phyloP scores from a whole-genome alignment of 2,329 filamentous ascomycete species.

The Pseudogymnoascus sp. region DNA sequence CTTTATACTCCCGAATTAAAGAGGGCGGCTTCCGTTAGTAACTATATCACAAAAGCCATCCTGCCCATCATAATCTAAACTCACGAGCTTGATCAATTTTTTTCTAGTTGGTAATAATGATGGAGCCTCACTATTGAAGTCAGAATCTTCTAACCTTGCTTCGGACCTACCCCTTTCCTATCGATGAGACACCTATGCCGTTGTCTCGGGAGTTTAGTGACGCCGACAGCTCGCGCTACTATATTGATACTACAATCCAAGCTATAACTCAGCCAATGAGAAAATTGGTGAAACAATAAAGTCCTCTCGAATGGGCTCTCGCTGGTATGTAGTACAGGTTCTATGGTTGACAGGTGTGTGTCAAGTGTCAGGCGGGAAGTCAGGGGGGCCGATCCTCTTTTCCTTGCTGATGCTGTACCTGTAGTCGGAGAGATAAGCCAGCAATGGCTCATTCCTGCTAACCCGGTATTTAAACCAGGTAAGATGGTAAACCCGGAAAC shows the following conservation, averaged over 20 bases:
- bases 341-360: background rate
- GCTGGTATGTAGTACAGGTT: background rate
- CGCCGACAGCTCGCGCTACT: background rate
- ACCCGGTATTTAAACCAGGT: background rate
- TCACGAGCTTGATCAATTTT: background rate
- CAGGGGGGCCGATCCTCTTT: too few species aligned
- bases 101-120: background rate
- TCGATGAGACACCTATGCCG: background rate
- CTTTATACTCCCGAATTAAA: background rate
- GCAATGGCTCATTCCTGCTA: background rate
- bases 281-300: background rate
- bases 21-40: background rate
- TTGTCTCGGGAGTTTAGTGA: background rate
- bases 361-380: background rate
- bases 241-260: background rate
- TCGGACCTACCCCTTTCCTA: background rate
- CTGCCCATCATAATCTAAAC: background rate
- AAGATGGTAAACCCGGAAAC: background rate
- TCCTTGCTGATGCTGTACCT: background rate
- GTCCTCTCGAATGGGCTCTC: background rate
- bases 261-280: background rate
- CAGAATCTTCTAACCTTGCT: background rate
- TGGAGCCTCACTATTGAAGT: background rate
- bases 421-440: background rate
- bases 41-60: background rate